Evolutionary conservation across 345 rosid species (phyloP).

Genomic region (Lumnitzera littorea): DNA sequence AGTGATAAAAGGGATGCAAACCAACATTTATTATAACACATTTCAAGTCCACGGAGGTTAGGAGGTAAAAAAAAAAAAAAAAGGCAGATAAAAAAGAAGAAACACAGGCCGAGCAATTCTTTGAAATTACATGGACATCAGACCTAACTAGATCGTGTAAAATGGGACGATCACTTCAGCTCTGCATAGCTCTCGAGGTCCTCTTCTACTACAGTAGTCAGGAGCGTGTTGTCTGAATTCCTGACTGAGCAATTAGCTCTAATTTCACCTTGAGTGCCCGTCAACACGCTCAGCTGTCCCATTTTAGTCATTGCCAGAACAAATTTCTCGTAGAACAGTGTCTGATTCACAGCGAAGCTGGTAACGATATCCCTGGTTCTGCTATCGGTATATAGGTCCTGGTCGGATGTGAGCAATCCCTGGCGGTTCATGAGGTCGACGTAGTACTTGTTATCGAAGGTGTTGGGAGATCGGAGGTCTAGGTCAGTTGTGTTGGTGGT

Average conservation of each 20-base stretch:
- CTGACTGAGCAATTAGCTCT: constrained; percentile 63
- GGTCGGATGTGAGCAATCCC: constrained; percentile 85
- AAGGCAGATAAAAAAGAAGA: background rate
- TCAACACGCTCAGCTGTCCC: constrained; percentile 58
- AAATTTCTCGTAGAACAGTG: constrained; percentile 62
- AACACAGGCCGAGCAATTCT: no score
- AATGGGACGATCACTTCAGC: background rate
- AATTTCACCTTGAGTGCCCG: constrained; percentile 63
- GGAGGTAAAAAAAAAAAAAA: background rate
- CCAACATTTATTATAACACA: background rate
- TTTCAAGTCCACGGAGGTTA: background rate
- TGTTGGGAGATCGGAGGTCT: constrained; percentile 59
- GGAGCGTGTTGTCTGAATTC: constrained; percentile 29
- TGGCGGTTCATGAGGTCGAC: constrained; percentile 73
- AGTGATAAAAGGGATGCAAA: no score
- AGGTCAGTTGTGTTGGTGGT: constrained; percentile 35
- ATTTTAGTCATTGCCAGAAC: constrained; percentile 54
- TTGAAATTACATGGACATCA: no score
- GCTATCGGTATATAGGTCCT: constrained; percentile 53
- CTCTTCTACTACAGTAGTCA: constrained; percentile 44
- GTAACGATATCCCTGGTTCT: constrained; percentile 54
- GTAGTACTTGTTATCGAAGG: constrained; percentile 78
- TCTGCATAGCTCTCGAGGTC: constrained; percentile 17
- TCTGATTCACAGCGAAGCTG: constrained; percentile 49
- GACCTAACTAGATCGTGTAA: no score